Evolutionary conservation across 208 protist species (phyloP), one percentile per base, ranked within the genome.

Genomic region (Wallacemonas collosoma): DNA sequence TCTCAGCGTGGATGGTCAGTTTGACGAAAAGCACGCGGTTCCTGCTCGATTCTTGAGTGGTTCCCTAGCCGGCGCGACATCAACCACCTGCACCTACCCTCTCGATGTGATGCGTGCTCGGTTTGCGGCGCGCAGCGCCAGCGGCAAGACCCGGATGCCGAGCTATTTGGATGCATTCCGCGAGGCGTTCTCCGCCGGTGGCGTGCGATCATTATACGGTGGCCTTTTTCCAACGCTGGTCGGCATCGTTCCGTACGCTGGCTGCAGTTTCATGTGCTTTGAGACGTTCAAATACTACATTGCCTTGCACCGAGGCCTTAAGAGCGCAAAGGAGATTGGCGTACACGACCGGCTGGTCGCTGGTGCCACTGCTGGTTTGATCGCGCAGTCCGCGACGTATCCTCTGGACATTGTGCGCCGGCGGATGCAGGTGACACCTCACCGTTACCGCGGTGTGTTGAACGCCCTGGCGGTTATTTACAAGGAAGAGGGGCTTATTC

Each of bases 221-320:
- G 97, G 97, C 38, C 78, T 98, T 47, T 76, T 88, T 55, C 93
- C 95, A 2, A 98, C 97, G 1, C 62, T 98, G n/a, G 72, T 95
- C 9, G 97, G 97, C 71, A 98, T 98, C 58, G 83, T 97, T 38
- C 95, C 95, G 6, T 98, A 98, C 82, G 95, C 97, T 8, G 96
- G 95, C 47, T 91, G 92, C 73, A 95, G 89, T 53, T 98, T 98
- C 77, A 88, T 93, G 26, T 94, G 89, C 73, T 97, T 96, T 73
- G 95, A 97, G 60, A 94, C 88, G 15, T 72, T 97, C 45, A 98
- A 97, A 82, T 73, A 78, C 55, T 83, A 87, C 70, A 82, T 93
- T 69, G 79, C 89, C 65, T 64, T 73, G 64, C 76, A 65, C 55
- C 72, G 79, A 12, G 65, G 78, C 44, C 79, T 94, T 17, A 55